phyloP scores from a whole-genome alignment of 169 alveolate species.

The Theileria parva region DNA sequence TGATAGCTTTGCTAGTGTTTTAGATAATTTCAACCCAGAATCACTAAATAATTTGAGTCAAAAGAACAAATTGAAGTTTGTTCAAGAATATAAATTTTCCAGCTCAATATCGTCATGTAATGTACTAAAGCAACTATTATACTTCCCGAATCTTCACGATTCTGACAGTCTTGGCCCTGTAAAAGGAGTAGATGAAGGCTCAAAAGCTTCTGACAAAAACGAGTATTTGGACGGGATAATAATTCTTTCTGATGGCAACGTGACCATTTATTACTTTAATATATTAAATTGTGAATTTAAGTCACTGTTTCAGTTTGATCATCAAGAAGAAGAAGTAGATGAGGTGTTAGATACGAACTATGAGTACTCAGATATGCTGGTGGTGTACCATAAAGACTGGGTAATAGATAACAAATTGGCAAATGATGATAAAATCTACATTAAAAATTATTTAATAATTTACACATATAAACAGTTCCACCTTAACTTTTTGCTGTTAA shows the following conservation, averaged over 20 bases:
- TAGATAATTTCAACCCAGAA: neutral
- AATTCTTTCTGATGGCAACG: neutral
- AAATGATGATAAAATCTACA: neutral
- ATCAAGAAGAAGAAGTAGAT: neutral
- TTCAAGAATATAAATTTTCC: neutral
- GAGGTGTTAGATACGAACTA: neutral
- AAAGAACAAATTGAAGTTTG: neutral
- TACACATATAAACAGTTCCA: neutral
- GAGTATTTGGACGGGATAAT: constrained; percentile 1
- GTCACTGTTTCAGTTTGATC: neutral
- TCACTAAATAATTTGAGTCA: neutral
- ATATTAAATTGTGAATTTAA: neutral
- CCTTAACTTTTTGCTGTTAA: neutral
- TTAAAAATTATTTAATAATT: neutral
- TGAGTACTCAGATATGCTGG: neutral
- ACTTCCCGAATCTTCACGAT: neutral
- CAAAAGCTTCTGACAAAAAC: neutral
- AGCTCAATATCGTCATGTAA: neutral
- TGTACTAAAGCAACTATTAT: neutral
- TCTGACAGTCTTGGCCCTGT: neutral
- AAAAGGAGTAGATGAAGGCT: neutral
- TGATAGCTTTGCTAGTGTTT: neutral
- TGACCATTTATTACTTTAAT: constrained; percentile 2
- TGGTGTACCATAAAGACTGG: neutral
- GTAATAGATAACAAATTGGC: neutral